These are phyloP conservation scores for Sporothrix inflata DNA, from an alignment of 2,329 filamentous ascomycete genomes.

Conservation along the genomic window DNA sequence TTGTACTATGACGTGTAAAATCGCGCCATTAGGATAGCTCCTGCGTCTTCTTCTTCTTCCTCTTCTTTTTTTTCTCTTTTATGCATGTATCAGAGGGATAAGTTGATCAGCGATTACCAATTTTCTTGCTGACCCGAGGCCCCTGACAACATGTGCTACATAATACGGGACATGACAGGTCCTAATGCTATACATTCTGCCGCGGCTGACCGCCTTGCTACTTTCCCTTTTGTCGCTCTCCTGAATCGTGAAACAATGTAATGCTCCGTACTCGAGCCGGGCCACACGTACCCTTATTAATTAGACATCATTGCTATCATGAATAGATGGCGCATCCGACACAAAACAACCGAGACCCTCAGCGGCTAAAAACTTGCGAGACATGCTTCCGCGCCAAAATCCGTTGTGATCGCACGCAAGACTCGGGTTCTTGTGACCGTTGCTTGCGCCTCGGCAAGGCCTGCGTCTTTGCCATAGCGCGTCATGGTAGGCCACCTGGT, in stretches of 20 bases:
- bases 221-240: not conserved
- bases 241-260: too few species aligned
- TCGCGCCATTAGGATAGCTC: too few species aligned
- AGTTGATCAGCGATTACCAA: too few species aligned
- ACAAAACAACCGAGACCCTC: not conserved
- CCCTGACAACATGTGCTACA: too few species aligned
- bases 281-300: not conserved
- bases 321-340: not conserved
- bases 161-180: too few species aligned
- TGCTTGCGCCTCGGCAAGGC: slow-evolving; percentile 42
- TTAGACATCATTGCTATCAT: not conserved
- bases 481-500: slow-evolving; percentile 24
- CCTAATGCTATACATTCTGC: not conserved
- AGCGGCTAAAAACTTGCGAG: slow-evolving; percentile 40
- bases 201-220: not conserved
- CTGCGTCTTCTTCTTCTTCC: too few species aligned
- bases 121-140: too few species aligned
- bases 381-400: slow-evolving; percentile 45
- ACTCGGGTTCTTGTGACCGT: slow-evolving; percentile 42
- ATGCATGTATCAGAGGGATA: too few species aligned
- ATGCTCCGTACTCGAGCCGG: not conserved
- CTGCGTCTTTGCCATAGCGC: slow-evolving; percentile 41
- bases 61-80: too few species aligned
- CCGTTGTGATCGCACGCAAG: slow-evolving; percentile 42
- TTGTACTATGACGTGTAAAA: too few species aligned